Conservation (phyloP, 1,284 basidiomycete genomes). For the Cutaneotrichosporon spelunceum region DNA sequence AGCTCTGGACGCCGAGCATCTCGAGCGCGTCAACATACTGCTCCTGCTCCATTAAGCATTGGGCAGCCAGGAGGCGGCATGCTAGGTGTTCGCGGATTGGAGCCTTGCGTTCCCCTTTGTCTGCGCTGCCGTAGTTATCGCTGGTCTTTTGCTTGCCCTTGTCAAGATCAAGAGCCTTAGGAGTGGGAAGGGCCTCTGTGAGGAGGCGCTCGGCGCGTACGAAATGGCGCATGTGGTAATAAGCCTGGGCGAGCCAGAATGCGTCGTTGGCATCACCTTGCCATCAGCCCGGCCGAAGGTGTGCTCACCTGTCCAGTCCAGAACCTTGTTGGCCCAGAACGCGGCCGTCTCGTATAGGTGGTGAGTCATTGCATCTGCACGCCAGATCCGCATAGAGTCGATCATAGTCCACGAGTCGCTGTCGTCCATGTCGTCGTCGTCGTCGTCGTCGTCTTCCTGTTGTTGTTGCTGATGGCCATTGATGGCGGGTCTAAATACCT, state of each 20-base stretch:
- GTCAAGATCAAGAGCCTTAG: not conserved
- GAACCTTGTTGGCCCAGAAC: slow-evolving; percentile 97
- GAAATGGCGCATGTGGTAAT: slow-evolving; percentile 93
- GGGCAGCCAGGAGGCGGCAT: slow-evolving; percentile 88
- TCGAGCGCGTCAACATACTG: slow-evolving; percentile 91
- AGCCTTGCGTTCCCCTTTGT: not conserved
- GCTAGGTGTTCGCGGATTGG: slow-evolving; percentile 82
- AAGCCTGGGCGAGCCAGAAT: slow-evolving; percentile 97
- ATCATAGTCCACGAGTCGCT: slow-evolving; percentile 72
- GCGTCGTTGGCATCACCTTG: slow-evolving; percentile 91
- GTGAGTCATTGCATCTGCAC: slow-evolving; percentile 96
- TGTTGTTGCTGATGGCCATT: slow-evolving; percentile 8
- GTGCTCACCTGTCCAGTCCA: slow-evolving; percentile 83
- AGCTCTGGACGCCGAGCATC: slow-evolving; percentile 86
- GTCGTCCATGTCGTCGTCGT: slow-evolving; percentile 56
- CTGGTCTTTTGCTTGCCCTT: slow-evolving; percentile 25
- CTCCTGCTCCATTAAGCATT: slow-evolving; percentile 88
- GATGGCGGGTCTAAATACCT: slow-evolving; percentile 9
- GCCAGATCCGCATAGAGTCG: slow-evolving; percentile 92
- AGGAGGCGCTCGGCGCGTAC: slow-evolving; percentile 88
- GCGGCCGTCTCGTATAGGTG: slow-evolving; percentile 96
- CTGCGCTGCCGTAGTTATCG: slow-evolving; percentile 11
- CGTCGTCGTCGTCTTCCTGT: slow-evolving; percentile 27
- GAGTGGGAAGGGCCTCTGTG: slow-evolving; percentile 60
- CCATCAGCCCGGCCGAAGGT: not conserved